phyloP scores from a whole-genome alignment of 2,329 filamentous ascomycete genomes.

The Herpotrichia juniperi region DNA sequence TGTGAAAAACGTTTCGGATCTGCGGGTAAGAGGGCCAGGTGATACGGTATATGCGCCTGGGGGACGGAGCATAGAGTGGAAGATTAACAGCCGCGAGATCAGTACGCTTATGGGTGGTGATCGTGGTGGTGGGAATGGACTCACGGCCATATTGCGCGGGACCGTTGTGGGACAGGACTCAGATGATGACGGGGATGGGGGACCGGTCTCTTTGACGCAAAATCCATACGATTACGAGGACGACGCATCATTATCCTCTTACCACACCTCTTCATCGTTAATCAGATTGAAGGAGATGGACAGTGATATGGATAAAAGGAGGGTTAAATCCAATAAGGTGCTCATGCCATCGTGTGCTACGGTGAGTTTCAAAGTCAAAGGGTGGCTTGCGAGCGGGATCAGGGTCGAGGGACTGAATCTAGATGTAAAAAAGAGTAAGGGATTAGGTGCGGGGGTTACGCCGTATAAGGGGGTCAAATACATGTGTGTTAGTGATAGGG shows the following conservation, averaged over 20 bases:
- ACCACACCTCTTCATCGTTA: conserved; percentile 31
- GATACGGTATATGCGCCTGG: conserved; percentile 82
- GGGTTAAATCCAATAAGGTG: conserved; percentile 61
- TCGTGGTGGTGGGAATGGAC: conserved; percentile 59
- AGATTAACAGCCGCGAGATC: conserved; percentile 78
- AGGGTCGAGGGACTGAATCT: conserved; percentile 67
- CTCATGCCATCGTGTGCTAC: conserved; percentile 57
- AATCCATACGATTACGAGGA: conserved; percentile 42
- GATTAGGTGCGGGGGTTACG: conserved; percentile 84
- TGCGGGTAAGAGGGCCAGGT: conserved; percentile 78
- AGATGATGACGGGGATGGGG: conserved; percentile 49
- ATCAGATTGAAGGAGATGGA: conserved; percentile 22
- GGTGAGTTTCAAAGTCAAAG: conserved; percentile 61
- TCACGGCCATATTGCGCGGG: conserved; percentile 77
- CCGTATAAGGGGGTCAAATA: conserved; percentile 99
- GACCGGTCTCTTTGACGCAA: conserved; percentile 22
- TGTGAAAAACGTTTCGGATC: conserved; percentile 82
- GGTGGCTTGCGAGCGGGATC: conserved; percentile 69
- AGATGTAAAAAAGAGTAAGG: conserved; percentile 79
- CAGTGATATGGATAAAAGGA: conserved; percentile 55
- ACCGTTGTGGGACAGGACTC: conserved; percentile 73
- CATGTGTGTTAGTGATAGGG: conserved; percentile 71
- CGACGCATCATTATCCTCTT: conserved; percentile 25
- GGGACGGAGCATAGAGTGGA: conserved; percentile 80
- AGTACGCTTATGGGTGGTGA: conserved; percentile 49